A percentile compares a stretch with the other conserved stretches of the same genome.
phyloP scores from a whole-genome alignment of 192 early-diverging fungal species.

The Spizellomyces punctatus region DNA sequence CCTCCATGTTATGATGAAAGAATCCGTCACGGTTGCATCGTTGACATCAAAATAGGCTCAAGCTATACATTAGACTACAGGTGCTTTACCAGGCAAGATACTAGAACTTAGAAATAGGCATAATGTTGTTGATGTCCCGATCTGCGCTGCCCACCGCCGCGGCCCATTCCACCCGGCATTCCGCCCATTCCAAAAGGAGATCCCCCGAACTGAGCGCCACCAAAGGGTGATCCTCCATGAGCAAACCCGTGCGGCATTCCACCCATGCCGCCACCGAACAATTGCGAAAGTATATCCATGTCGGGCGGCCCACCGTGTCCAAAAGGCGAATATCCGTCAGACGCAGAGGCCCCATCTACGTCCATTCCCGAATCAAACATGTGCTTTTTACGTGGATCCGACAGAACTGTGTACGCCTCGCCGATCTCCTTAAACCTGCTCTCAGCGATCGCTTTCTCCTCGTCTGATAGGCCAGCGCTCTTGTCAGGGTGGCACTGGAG shows the following conservation, averaged over 20 bases:
- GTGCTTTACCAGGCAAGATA: no score
- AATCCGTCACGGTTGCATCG: no score
- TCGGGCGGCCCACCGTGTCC: constrained; percentile 15
- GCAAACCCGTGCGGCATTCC: constrained; percentile 14
- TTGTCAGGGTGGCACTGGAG: constrained; percentile 93
- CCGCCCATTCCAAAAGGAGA: constrained; percentile 1
- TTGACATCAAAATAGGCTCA: no score
- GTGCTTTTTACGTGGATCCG: constrained; percentile 79
- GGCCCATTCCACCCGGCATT: neutral
- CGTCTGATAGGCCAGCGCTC: constrained; percentile 66
- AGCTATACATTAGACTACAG: no score
- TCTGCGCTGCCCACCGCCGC: neutral
- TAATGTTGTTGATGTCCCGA: no score
- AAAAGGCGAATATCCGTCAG: constrained; percentile 37
- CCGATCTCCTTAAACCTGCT: constrained; percentile 81
- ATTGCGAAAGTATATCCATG: constrained; percentile 44
- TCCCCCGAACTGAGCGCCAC: neutral
- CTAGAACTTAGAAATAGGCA: no score
- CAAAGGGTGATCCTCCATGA: neutral
- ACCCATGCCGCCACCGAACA: constrained; percentile 35
- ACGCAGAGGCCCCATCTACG: constrained; percentile 68
- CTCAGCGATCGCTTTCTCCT: constrained; percentile 61
- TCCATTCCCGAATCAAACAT: constrained; percentile 81
- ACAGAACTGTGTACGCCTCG: constrained; percentile 79
- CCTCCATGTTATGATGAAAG: no score